Base-by-base conservation (phyloP, 148 eudicot species). In the Chenopodium formosanum region DNA sequence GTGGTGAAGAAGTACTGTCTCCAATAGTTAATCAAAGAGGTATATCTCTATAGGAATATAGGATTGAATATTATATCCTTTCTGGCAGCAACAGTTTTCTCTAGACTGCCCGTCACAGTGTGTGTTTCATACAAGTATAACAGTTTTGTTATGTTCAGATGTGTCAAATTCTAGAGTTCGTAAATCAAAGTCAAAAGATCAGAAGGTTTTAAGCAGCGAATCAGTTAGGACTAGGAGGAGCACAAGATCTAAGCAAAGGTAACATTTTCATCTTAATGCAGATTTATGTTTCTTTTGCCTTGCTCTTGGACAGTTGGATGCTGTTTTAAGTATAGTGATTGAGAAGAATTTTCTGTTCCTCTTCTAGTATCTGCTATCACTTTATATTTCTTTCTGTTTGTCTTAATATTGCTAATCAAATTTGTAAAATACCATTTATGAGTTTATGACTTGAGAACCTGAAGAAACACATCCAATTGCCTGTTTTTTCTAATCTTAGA, bases 241-340 rank as follows among this genome's bases (percentile, higher is more conserved):
- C 77, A 88, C 80, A 40, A 89, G 91, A 78, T 86, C 93, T 79
- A 88, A 67, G 75, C 84, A 67, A 82, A 91, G 94, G 97, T 93
- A 80, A 75, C 1, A 44, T 17, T 40, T 48, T 50, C 63, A 65
- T 47, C 63, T 78, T 17, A 44, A 58, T 71, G 16, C 72, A 34
- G 37, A 4, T 40, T 22, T 27, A 44, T 69, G 29, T 58, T 70
- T 58, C 34, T 31, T 70, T 2, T 65, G n/a, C 13, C 48, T 70
- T 19, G 5, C 7, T 0, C 17, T 56, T 56, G 62, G 22, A 56
- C 7, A 12, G 17, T 56, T 56, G 53, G 16, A 19, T 56, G 20
- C 16, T 17, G 17, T 56, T 19, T 52, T 17, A 56, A 56, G 62
- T 56, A 56, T 1, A 14, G 62, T 56, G 62, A 56, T 9, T 50